Base-by-base conservation (phyloP, 2,329 filamentous ascomycete species). In the Claviceps sp. region DNA sequence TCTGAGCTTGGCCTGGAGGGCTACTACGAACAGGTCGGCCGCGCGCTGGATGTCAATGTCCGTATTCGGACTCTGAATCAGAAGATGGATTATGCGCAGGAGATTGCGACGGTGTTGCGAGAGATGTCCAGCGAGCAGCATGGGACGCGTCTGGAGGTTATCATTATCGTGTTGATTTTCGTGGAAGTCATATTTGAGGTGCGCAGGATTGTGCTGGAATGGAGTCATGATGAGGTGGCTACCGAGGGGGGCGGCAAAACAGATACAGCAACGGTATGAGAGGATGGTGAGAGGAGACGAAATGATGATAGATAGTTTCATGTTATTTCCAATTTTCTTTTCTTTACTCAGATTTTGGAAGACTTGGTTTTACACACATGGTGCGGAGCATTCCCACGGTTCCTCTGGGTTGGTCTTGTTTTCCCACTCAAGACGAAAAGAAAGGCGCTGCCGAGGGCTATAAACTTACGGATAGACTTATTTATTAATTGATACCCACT, bases 51-150 rank as follows among this genome's bases (percentile, higher is more conserved):
- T 67, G 90, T 97, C 24, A 87, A 87, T 38, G 87, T 93, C 26
- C 80, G 93, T 49, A 97, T 97, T 70, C 87, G 87, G 61, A 83
- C 88, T 17, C 70, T 97, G 59, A 98, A 98, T 66, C 88, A 95
- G 70, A 95, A 95, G 72, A 94, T 98, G 80, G 91, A 95, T 63
- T 97, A 98, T 65, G 93, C 91, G 1, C 87, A 93, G 62, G 91
- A 97, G 67, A 96, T 96, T 65, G 89, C 93, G 6, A 87, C 77
- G 50, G 90, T 97, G 16, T 70, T 97, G 55, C 77, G 93, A 53
- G 89, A 96, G 66, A 83, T 90, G 64, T 76, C 94, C 52, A 94
- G 87, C 64, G 90, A 97, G 73, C 89, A 88, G 65, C 89, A 97
- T 64, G 86, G 88, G 16, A 81, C 90, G 34, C 77, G 88, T 52